These are phyloP conservation scores for Tylopilus sp. DNA, from an alignment of 1,284 basidiomycete genomes.

Conservation along the genomic window DNA sequence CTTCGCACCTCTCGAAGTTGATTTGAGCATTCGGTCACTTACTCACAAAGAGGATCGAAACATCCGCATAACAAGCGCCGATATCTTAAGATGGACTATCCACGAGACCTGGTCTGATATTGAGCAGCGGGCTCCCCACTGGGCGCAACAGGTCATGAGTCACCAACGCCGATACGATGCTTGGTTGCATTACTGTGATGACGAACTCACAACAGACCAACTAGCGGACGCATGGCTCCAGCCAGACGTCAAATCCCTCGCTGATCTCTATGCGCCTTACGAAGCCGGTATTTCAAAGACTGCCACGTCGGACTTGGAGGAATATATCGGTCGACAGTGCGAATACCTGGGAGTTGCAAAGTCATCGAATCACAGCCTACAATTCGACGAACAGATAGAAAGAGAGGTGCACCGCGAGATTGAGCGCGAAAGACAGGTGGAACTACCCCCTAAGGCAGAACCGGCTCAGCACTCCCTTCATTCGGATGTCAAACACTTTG, in stretches of 20 bases:
- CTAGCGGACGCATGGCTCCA: conserved; percentile 46
- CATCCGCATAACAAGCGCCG: conserved; percentile 32
- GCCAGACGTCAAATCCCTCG: conserved; percentile 49
- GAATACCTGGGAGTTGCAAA: conserved; percentile 36
- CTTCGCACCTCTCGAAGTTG: conserved; percentile 57
- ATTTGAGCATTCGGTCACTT: conserved; percentile 48
- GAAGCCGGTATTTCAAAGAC: not conserved
- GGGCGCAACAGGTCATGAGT: conserved; percentile 58
- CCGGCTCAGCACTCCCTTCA: no score
- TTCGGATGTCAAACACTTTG: no score
- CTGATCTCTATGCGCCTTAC: conserved; percentile 45
- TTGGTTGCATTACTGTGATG: conserved; percentile 35
- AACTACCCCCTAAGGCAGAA: no score
- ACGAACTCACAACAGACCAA: conserved; percentile 3
- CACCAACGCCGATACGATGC: conserved; percentile 44
- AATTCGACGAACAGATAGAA: conserved; percentile 58
- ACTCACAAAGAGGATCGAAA: conserved; percentile 15
- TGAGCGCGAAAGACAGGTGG: conserved; percentile 44
- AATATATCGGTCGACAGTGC: conserved; percentile 35
- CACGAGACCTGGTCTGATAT: conserved; percentile 55
- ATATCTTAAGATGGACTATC: conserved; percentile 57
- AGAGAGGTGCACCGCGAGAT: conserved; percentile 54
- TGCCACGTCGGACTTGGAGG: conserved; percentile 28
- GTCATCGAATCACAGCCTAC: conserved; percentile 19
- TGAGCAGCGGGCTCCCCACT: conserved; percentile 49